phyloP scores from a whole-genome alignment of 23 red algal genomes.

The Agarophyton chilense region DNA sequence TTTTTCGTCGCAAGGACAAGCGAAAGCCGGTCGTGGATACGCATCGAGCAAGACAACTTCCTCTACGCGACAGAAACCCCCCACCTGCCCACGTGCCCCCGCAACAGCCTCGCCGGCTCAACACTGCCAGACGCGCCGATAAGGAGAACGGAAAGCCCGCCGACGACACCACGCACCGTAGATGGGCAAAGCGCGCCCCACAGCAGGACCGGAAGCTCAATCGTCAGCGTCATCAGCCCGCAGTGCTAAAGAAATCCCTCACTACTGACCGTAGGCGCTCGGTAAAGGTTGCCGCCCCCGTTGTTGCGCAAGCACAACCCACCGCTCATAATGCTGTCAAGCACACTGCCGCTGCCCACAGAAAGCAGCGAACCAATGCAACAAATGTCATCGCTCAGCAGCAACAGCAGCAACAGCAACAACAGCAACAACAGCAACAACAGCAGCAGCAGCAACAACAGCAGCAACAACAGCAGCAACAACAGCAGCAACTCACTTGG shows the following conservation, averaged over 20 bases:
- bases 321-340: neutral
- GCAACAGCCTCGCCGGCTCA: neutral
- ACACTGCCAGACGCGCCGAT: slow-evolving; percentile 2
- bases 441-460: neutral
- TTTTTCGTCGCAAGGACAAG: slow-evolving; percentile 36
- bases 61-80: slow-evolving; percentile 19
- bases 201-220: slow-evolving; percentile 1
- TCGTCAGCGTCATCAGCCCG: slow-evolving; percentile 17
- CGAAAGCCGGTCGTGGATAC: neutral
- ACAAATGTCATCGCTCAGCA: no score
- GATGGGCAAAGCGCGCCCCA: slow-evolving; percentile 26
- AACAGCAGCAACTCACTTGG: slow-evolving; percentile 19
- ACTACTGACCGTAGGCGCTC: slow-evolving; percentile 44
- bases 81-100: neutral
- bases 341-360: neutral
- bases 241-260: slow-evolving; percentile 43
- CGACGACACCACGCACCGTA: neutral
- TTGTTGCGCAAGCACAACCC: neutral
- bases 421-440: neutral
- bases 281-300: slow-evolving; percentile 54
- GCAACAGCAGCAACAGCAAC: neutral
- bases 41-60: neutral
- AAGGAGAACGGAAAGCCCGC: slow-evolving; percentile 22
- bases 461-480: neutral
- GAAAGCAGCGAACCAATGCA: slow-evolving; percentile 1